These are phyloP conservation scores for Cladosporium sp. DNA, from an alignment of 2,329 filamentous ascomycete genomes.

Conservation along the genomic window DNA sequence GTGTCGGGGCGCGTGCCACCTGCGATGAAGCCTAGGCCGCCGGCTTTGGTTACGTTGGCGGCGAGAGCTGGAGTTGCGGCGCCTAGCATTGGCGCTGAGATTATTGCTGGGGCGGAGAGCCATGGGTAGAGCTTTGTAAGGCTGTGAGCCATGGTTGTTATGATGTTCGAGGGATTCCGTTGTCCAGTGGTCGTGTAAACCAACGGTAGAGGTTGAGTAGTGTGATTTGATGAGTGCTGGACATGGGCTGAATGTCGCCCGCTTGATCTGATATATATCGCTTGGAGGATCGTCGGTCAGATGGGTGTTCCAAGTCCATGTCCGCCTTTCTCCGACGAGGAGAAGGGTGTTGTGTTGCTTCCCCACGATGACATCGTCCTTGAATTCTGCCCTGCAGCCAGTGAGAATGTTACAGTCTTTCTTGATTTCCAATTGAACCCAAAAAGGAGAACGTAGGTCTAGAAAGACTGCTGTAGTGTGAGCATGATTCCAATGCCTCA, in stretches of 20 bases:
- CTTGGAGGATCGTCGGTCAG: too few species aligned
- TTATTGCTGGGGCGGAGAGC: conserved; percentile 56
- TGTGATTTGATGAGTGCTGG: too few species aligned
- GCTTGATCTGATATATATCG: too few species aligned
- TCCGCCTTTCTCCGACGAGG: not conserved
- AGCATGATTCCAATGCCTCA: too few species aligned
- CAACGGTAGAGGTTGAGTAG: too few species aligned
- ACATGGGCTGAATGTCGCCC: too few species aligned
- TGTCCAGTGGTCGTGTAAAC: not conserved
- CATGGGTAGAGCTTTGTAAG: conserved; percentile 53
- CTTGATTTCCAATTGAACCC: not conserved
- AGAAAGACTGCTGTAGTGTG: not conserved
- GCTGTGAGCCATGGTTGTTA: conserved; percentile 24
- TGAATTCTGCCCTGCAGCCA: not conserved
- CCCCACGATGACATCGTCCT: not conserved
- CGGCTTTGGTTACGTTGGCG: conserved; percentile 56
- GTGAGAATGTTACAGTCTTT: not conserved
- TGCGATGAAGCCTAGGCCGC: conserved; percentile 47
- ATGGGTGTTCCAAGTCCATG: not conserved
- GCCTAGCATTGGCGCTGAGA: conserved; percentile 64
- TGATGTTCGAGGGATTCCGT: not conserved
- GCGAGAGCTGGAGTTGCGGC: conserved; percentile 47
- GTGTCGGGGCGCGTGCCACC: conserved; percentile 33
- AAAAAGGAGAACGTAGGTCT: not conserved
- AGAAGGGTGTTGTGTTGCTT: not conserved